These are phyloP conservation scores for Hygrocybe coccinea DNA, from an alignment of 768 basidiomycete species.

Conservation along the genomic window DNA sequence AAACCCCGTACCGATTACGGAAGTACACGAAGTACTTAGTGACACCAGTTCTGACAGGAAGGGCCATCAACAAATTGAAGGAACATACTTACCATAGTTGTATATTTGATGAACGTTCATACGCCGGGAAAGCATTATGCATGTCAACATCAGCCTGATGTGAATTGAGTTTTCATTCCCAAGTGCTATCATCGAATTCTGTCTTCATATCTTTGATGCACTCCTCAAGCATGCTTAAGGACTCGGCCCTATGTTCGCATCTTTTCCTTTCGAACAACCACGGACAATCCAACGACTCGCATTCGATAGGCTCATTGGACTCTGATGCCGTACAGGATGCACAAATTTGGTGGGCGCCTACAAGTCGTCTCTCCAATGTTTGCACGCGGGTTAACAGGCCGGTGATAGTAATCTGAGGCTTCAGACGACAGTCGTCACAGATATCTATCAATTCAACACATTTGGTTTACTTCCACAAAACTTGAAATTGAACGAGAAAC, in stretches of 20 bases:
- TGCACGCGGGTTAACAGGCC: conserved; percentile 52
- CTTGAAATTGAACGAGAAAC: conserved; percentile 7
- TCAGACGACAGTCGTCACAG: conserved; percentile 56
- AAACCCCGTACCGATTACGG: background rate
- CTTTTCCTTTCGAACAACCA: conserved; percentile 73
- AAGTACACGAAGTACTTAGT: background rate
- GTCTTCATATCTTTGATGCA: background rate
- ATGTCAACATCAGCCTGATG: background rate
- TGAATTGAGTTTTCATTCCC: background rate
- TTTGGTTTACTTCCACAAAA: background rate
- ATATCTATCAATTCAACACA: conserved; percentile 39
- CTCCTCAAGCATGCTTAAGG: conserved; percentile 8
- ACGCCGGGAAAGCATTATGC: too few relatives aligned
- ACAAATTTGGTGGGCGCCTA: conserved; percentile 65
- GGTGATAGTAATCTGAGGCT: conserved; percentile 52
- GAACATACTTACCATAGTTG: too few relatives aligned
- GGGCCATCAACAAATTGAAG: too few relatives aligned
- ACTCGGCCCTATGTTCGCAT: conserved; percentile 41
- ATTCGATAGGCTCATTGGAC: conserved; percentile 56
- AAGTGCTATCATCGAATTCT: background rate
- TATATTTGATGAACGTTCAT: too few relatives aligned
- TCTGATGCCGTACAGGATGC: conserved; percentile 59
- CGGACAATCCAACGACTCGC: conserved; percentile 83
- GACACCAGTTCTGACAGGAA: too few relatives aligned
- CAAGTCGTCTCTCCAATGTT: conserved; percentile 49